Evolutionary conservation across 148 eudicot genomes (phyloP).

Genomic region (Rhododendron henanense): DNA sequence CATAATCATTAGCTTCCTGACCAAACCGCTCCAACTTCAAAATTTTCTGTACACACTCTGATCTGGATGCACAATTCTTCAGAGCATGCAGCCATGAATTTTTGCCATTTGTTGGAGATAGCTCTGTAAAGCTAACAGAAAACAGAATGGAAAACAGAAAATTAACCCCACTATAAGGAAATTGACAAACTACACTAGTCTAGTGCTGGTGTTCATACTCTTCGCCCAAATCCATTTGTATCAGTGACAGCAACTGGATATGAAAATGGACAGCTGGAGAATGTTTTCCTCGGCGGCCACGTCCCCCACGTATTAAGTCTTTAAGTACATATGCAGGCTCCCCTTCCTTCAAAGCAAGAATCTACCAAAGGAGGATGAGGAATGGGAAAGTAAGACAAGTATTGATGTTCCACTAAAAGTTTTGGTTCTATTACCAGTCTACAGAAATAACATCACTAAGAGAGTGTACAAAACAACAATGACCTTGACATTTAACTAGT

Average conservation of each 20-base stretch:
- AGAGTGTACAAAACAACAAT: background rate
- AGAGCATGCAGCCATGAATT: constrained; percentile 49
- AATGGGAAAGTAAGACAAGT: background rate
- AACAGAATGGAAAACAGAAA: background rate
- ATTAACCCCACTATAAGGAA: no score
- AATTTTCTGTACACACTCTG: constrained; percentile 32
- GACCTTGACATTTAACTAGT: background rate
- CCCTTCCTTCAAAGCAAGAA: constrained; percentile 60
- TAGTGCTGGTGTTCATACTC: constrained; percentile 24
- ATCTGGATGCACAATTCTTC: constrained; percentile 41
- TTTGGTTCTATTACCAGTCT: background rate
- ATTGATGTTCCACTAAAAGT: background rate
- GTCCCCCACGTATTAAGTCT: constrained; percentile 54
- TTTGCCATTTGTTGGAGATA: constrained; percentile 33
- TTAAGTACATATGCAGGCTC: constrained; percentile 54
- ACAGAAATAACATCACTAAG: background rate
- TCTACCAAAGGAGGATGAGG: constrained; percentile 25
- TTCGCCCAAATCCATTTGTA: constrained; percentile 44
- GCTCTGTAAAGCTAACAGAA: constrained; percentile 27
- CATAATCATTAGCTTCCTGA: constrained; percentile 44
- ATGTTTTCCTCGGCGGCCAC: constrained; percentile 42
- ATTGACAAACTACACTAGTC: background rate
- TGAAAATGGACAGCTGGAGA: constrained; percentile 54
- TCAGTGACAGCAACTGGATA: constrained; percentile 48
- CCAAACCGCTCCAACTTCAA: constrained; percentile 43